Percentiles rank a stretch among this genome's conserved stretches.
These are phyloP conservation scores for Ogataea thermomethanolica DNA, from an alignment of 805 yeast species.

Conservation along the genomic window DNA sequence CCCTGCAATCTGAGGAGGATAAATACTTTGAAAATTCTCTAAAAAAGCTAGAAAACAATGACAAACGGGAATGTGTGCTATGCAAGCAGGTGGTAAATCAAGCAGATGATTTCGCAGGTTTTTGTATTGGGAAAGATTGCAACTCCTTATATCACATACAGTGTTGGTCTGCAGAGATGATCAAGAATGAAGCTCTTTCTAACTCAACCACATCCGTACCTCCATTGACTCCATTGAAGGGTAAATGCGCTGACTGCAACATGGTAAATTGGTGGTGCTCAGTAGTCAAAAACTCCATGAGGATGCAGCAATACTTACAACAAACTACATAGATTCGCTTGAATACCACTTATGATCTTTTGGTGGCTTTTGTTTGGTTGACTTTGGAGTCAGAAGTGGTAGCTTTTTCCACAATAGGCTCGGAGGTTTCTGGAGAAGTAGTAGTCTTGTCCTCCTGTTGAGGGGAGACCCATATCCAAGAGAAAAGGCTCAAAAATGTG, in stretches of 20 bases:
- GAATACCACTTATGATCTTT: constrained; percentile 19
- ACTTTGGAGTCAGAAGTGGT: constrained; percentile 24
- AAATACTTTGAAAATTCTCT: constrained; percentile 18
- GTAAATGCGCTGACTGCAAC: constrained; percentile 25
- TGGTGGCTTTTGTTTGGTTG: constrained; percentile 29
- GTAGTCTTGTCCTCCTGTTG: constrained; percentile 1
- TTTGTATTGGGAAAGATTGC: constrained; percentile 30
- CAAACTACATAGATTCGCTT: background rate
- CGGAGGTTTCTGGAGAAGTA: constrained; percentile 13
- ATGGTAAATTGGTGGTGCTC: constrained; percentile 29
- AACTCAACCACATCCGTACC: background rate
- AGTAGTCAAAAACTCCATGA: constrained; percentile 24
- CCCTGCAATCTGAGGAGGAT: constrained; percentile 9
- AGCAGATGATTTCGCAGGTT: constrained; percentile 16
- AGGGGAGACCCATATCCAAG: constrained; percentile 9
- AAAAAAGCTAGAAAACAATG: constrained; percentile 7
- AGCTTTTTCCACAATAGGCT: constrained; percentile 11
- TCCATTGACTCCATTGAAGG: constrained; percentile 27
- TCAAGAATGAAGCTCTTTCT: constrained; percentile 4
- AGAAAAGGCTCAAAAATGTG: constrained; percentile 25
- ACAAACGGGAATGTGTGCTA: constrained; percentile 10
- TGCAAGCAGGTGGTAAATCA: constrained; percentile 17
- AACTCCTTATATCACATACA: constrained; percentile 31
- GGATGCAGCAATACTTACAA: constrained; percentile 10
- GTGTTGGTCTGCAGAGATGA: constrained; percentile 31